phyloP scores from a whole-genome alignment of 805 yeast species.

The Metschnikowia henanensis region DNA sequence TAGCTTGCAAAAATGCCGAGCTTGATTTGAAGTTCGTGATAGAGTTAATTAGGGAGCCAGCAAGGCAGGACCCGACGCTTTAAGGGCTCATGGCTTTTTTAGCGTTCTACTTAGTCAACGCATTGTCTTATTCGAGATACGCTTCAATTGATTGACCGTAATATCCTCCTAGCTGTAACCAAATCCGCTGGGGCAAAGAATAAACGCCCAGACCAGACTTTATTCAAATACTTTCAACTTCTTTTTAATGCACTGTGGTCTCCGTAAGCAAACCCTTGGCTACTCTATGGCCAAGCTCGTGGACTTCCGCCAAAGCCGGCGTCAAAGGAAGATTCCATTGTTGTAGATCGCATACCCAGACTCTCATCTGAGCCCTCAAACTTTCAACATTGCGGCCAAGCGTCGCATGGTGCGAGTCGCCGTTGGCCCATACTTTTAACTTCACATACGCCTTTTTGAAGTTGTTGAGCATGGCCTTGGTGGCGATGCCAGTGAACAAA shows the following conservation, averaged over 20 bases:
- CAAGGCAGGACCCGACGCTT: too few relatives aligned
- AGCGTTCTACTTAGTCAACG: too few relatives aligned
- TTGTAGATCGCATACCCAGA: neutral
- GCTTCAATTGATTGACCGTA: neutral
- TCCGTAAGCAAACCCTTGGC: neutral
- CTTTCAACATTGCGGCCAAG: neutral
- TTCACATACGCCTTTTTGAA: neutral
- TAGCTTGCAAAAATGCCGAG: too few relatives aligned
- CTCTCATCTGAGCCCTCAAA: neutral
- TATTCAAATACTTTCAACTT: too few relatives aligned
- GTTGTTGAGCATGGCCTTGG: neutral
- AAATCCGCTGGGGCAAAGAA: too few relatives aligned
- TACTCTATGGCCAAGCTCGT: neutral
- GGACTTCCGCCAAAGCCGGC: neutral
- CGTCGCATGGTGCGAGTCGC: neutral
- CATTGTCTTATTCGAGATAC: too few relatives aligned
- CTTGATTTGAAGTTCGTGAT: too few relatives aligned
- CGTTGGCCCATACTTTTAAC: neutral
- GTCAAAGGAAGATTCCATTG: neutral
- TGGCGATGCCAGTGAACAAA: neutral
- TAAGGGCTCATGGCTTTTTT: too few relatives aligned
- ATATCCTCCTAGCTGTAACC: too few relatives aligned
- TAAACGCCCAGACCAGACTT: too few relatives aligned
- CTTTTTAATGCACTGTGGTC: neutral
- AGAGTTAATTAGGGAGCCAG: too few relatives aligned